These are phyloP conservation scores for Typha latifolia DNA, from an alignment of 176 grass and related monocot genomes.

Conservation along the genomic window DNA sequence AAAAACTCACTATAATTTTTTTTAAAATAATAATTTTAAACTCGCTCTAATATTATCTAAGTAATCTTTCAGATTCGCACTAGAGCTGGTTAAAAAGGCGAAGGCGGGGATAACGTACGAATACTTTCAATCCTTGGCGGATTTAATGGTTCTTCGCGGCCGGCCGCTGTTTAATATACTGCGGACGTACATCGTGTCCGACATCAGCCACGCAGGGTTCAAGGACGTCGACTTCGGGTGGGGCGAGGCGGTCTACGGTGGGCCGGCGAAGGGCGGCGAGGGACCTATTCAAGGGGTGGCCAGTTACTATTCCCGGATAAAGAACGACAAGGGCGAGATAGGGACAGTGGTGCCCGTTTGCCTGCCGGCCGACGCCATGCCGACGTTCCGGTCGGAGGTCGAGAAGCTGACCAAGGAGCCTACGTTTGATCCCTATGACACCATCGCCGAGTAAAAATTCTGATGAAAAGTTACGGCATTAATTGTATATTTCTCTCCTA, in stretches of 20 bases:
- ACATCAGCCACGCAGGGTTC: slow-evolving; percentile 47
- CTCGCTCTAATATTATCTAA: no score
- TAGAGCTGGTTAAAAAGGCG: slow-evolving; percentile 55
- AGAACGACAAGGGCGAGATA: slow-evolving; percentile 44
- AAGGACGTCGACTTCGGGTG: slow-evolving; percentile 65
- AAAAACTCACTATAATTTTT: no score
- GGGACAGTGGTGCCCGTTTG: slow-evolving; percentile 47
- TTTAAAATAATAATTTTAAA: no score
- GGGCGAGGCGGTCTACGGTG: slow-evolving; percentile 42
- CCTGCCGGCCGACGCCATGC: slow-evolving; percentile 55
- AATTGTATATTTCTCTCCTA: background rate
- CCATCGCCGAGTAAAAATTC: background rate
- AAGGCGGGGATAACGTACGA: slow-evolving; percentile 47
- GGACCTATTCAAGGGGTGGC: slow-evolving; percentile 27
- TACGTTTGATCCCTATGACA: background rate
- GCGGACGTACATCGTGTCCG: slow-evolving; percentile 60
- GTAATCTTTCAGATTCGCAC: slow-evolving; percentile 1
- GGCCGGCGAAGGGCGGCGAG: slow-evolving; percentile 49
- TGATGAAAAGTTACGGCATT: background rate
- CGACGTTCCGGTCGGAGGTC: slow-evolving; percentile 51
- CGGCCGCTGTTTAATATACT: slow-evolving; percentile 30
- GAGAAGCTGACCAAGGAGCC: slow-evolving; percentile 9
- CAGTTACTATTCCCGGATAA: slow-evolving; percentile 48
- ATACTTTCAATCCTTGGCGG: slow-evolving; percentile 57
- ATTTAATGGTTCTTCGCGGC: slow-evolving; percentile 35